Evolutionary conservation across 345 rosid genomes (phyloP).

Genomic region (Acer negundo): DNA sequence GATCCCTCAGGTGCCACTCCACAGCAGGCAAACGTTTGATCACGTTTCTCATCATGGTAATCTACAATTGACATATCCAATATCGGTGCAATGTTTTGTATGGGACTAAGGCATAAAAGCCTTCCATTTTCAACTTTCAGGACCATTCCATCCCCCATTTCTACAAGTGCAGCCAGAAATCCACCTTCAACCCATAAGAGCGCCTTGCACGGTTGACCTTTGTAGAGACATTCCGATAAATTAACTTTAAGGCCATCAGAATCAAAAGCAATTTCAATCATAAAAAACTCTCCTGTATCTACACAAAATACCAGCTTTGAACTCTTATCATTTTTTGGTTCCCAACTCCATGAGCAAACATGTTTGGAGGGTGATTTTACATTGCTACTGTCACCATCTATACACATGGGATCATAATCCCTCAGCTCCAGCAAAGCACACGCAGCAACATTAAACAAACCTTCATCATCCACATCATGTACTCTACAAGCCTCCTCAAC

Average conservation of each 20-base stretch:
- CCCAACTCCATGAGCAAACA: slow-evolving; percentile 96
- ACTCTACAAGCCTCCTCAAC: slow-evolving; percentile 72
- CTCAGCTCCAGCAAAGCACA: slow-evolving; percentile 88
- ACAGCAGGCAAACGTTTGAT: slow-evolving; percentile 94
- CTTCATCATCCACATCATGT: slow-evolving; percentile 93
- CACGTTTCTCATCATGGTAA: slow-evolving; percentile 84
- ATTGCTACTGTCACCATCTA: slow-evolving; percentile 61
- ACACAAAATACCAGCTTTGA: slow-evolving; percentile 80
- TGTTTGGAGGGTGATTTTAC: slow-evolving; percentile 54
- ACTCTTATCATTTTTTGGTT: slow-evolving; percentile 57
- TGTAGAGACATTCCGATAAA: slow-evolving; percentile 80
- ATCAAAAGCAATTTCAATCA: slow-evolving; percentile 65
- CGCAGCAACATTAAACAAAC: slow-evolving; percentile 93
- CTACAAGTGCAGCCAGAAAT: slow-evolving; percentile 74
- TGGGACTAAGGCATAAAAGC: slow-evolving; percentile 56
- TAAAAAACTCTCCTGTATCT: slow-evolving; percentile 86
- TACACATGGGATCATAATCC: slow-evolving; percentile 98
- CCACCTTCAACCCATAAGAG: slow-evolving; percentile 92
- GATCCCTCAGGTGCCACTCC: slow-evolving; percentile 98
- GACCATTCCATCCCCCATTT: slow-evolving; percentile 94
- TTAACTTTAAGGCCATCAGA: slow-evolving; percentile 53
- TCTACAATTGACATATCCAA: slow-evolving; percentile 87
- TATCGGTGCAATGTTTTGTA: slow-evolving; percentile 91
- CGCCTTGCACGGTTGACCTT: slow-evolving; percentile 75
- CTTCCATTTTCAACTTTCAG: slow-evolving; percentile 72